phyloP scores from a whole-genome alignment of 169 alveolate species.

The Plasmodium falciparum region DNA sequence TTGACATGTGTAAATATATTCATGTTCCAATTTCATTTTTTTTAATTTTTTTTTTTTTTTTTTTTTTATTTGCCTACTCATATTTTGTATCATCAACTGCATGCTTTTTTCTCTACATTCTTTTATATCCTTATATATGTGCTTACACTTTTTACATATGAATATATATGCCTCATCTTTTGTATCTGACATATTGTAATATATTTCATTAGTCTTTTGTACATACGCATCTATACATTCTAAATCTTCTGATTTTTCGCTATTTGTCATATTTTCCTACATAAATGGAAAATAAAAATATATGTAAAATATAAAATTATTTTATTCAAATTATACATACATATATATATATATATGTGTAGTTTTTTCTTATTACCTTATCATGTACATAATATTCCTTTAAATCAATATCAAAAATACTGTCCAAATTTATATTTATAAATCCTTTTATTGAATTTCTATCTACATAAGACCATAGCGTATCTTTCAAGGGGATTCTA shows the following conservation, averaged over 20 bases:
- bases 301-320: not conserved
- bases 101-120: conserved; percentile 17
- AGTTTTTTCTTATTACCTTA: not conserved
- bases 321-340: not conserved
- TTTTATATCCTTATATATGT: conserved; percentile 1
- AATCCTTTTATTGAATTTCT: not conserved
- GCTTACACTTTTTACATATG: conserved; percentile 30
- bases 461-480: not conserved
- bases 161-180: conserved; percentile 12
- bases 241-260: conserved; percentile 2
- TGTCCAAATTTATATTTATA: conserved; percentile 15
- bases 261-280: not conserved
- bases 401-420: conserved; percentile 32
- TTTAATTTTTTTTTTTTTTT: conserved; percentile 2
- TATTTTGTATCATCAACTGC: not conserved
- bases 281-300: not conserved
- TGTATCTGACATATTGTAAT: not conserved
- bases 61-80: not conserved
- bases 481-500: too few species aligned
- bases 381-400: conserved; percentile 1
- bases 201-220: conserved; percentile 19
- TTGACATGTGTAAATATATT: not conserved
- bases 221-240: conserved; percentile 24
- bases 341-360: not conserved
- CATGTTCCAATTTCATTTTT: not conserved